Percentiles rank a stretch among this genome's conserved stretches.
Conservation (phyloP, 805 yeast genomes). For the Barnettozyma sp. region DNA sequence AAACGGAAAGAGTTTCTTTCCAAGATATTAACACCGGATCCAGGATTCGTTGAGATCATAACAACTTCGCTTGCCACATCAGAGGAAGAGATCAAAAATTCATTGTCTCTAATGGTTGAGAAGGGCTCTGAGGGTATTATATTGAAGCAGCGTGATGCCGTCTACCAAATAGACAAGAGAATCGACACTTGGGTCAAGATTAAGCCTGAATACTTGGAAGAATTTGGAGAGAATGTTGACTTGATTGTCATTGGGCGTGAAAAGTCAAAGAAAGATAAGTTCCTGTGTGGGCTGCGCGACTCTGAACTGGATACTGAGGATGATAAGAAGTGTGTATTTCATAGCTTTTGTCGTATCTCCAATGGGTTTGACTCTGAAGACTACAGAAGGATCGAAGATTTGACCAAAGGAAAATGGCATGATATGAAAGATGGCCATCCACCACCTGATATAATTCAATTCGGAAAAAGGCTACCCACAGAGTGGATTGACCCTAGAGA, state of each 20-base stretch:
- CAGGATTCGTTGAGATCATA: conserved; percentile 41
- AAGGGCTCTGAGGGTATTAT: conserved; percentile 77
- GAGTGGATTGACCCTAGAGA: conserved; percentile 77
- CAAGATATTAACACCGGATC: conserved; percentile 36
- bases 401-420: conserved; percentile 58
- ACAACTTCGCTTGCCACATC: conserved; percentile 33
- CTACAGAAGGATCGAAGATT: conserved; percentile 47
- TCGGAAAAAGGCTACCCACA: conserved; percentile 57
- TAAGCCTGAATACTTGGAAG: conserved; percentile 84
- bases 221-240: conserved; percentile 83
- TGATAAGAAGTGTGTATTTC: conserved; percentile 31
- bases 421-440: conserved; percentile 34
- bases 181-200: conserved; percentile 75
- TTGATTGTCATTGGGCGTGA: conserved; percentile 71
- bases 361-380: conserved; percentile 73
- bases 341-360: conserved; percentile 72
- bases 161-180: conserved; percentile 56
- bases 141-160: conserved; percentile 54
- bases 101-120: conserved; percentile 52
- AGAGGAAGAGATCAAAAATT: conserved; percentile 46
- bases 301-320: conserved; percentile 28
- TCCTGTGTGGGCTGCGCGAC: conserved; percentile 63
- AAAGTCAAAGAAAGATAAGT: conserved; percentile 61
- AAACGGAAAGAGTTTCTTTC: conserved; percentile 49
- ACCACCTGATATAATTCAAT: conserved; percentile 37